These are phyloP conservation scores for Claviceps pazoutovae DNA, from an alignment of 2,329 filamentous ascomycete genomes.

Conservation along the genomic window DNA sequence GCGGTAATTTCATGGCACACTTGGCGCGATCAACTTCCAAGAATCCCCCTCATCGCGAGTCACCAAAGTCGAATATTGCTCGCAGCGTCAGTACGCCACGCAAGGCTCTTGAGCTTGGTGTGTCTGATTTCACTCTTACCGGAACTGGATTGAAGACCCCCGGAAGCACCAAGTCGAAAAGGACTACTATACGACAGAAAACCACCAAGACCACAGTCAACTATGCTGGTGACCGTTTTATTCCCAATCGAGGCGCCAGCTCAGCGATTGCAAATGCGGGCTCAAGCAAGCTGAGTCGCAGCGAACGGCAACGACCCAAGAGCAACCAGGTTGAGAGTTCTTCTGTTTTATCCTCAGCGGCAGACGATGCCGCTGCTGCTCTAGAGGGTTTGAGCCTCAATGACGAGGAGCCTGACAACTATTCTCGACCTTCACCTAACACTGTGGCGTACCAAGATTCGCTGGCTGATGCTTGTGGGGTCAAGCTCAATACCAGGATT, in stretches of 20 bases:
- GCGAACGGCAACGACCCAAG: conserved; percentile 60
- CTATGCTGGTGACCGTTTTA: conserved; percentile 83
- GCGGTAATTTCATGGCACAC: conserved; percentile 65
- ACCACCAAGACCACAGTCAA: conserved; percentile 64
- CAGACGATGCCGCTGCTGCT: conserved; percentile 66
- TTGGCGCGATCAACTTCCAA: conserved; percentile 58
- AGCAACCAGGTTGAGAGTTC: conserved; percentile 58
- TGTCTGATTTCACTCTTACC: conserved; percentile 83
- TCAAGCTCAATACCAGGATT: conserved; percentile 87
- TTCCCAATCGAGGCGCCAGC: conserved; percentile 83
- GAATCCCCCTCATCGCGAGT: conserved; percentile 56
- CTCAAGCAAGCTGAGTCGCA: conserved; percentile 64
- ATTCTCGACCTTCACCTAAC: conserved; percentile 72
- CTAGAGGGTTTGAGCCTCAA: conserved; percentile 65
- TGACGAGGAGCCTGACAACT: conserved; percentile 54
- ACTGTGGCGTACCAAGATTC: conserved; percentile 85
- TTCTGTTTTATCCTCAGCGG: conserved; percentile 59
- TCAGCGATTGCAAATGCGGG: conserved; percentile 74
- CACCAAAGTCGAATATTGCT: conserved; percentile 93
- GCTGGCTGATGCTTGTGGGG: conserved; percentile 78
- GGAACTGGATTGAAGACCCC: conserved; percentile 64
- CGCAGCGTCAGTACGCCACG: conserved; percentile 61
- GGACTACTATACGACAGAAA: conserved; percentile 38
- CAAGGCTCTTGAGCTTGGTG: conserved; percentile 70
- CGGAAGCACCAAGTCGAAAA: conserved; percentile 40